Evolutionary conservation across 176 grass and related monocot species (phyloP).

Genomic region (Saccharum spontaneum): DNA sequence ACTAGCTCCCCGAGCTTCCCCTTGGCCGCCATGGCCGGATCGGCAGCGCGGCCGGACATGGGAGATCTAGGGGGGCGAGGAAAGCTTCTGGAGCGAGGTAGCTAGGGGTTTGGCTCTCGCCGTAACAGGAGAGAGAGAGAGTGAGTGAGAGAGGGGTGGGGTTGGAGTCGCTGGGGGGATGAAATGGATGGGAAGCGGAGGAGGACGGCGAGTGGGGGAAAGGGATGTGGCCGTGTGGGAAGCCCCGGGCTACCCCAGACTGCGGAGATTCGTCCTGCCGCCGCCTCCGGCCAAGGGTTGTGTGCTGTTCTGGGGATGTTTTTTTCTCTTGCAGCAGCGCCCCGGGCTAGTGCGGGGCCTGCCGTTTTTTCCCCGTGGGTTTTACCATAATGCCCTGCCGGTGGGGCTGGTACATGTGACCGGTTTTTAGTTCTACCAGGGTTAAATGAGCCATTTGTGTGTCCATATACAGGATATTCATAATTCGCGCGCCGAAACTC

Average conservation of each 20-base stretch:
- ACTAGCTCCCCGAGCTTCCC: constrained; percentile 51
- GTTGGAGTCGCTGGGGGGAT: neutral
- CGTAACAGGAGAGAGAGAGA: neutral
- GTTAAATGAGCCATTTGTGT: neutral
- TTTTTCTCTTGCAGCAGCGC: constrained; percentile 7
- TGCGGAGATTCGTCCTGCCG: constrained; percentile 54
- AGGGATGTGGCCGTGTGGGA: neutral
- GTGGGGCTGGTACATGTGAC: no score
- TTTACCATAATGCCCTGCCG: constrained; percentile 19
- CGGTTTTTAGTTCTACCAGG: neutral
- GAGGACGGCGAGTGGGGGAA: constrained; percentile 33
- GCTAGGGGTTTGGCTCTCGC: constrained; percentile 28
- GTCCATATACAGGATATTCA: neutral
- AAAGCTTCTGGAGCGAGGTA: constrained; percentile 1
- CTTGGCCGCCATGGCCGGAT: constrained; percentile 41
- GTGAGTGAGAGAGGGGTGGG: neutral
- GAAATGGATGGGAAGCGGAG: neutral
- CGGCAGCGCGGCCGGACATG: neutral
- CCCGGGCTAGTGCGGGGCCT: neutral
- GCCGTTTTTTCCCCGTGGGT: neutral
- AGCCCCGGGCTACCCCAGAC: constrained; percentile 38
- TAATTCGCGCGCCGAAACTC: neutral
- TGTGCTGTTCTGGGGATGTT: constrained; percentile 21
- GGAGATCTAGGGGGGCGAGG: constrained; percentile 23
- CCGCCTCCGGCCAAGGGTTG: constrained; percentile 49